Conservation (phyloP, 176 grass and related monocot species). For the Alloteropsis semialata region DNA sequence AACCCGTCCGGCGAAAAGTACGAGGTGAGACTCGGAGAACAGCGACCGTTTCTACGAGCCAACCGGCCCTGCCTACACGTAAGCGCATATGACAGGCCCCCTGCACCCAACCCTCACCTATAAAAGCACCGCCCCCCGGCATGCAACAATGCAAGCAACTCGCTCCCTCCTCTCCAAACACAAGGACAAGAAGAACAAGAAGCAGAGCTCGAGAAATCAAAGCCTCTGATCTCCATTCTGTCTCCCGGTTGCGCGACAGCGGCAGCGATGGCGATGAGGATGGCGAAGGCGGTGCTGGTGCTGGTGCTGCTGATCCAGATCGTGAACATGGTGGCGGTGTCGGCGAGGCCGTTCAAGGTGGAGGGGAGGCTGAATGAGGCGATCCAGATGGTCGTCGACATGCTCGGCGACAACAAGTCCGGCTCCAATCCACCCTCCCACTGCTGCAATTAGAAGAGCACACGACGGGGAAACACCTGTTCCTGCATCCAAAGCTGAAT, state of each 20-base stretch:
- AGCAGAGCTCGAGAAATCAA: background rate
- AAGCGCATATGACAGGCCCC: background rate
- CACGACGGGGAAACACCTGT: background rate
- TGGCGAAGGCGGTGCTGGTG: constrained; percentile 3
- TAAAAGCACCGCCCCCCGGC: background rate
- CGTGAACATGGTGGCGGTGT: background rate
- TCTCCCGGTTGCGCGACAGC: background rate
- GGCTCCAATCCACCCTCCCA: background rate
- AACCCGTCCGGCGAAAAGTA: constrained; percentile 9
- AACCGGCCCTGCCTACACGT: background rate
- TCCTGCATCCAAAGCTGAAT: background rate
- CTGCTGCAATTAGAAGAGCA: constrained; percentile 3
- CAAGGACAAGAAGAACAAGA: background rate
- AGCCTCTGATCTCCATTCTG: background rate
- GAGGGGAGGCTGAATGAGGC: constrained; percentile 9
- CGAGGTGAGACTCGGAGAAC: constrained; percentile 28
- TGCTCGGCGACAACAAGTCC: constrained; percentile 17
- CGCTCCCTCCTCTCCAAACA: background rate
- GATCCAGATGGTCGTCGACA: constrained; percentile 17
- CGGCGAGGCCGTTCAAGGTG: constrained; percentile 18
- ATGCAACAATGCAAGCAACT: background rate
- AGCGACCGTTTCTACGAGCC: constrained; percentile 37
- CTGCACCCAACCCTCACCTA: constrained; percentile 7
- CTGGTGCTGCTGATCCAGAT: constrained; percentile 24
- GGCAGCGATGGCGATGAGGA: background rate